Evolutionary conservation across 2,329 filamentous ascomycete species (phyloP), one percentile per base, ranked within the genome.

Genomic region (Podosphaera fusca): DNA sequence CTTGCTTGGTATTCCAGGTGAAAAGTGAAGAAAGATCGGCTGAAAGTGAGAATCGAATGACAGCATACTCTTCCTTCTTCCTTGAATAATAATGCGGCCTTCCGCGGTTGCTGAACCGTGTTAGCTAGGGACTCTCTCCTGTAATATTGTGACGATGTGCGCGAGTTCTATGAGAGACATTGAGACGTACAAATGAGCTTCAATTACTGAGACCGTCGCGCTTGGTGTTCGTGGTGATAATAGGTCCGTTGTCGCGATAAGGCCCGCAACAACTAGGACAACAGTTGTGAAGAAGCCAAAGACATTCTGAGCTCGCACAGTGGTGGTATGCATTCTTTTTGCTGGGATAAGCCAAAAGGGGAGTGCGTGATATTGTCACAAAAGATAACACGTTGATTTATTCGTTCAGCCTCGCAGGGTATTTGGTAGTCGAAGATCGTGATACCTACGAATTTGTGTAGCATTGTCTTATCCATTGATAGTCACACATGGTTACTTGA

Each of bases 251-350:
- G 84, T 73, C 53, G 90, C 89, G 64, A 95, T 86, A 58, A 94
- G 72, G 57, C 77, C 79, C 56, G 81, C 89, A 57, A 95, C 78
- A 58, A 79, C 79, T 67, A 94, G 92, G 58, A 85, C 84, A 61
- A 95, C 88, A 33, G 88, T 94, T 21, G 92, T 96, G 76, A 96
- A 95, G 80, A 94, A 95, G 70, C 92, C 88, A 69, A 98, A 98
- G 69, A 88, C 83, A 72, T 87, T 90, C 71, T 98, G 92, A 63
- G 84, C 70, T 63, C 92, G 86, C 61, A 85, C 87, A 54, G 94
- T 72, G 52, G 84, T 79, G 67, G 87, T 94, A 72, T 95, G 84
- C 92, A 98, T 96, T 29, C 10, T 42, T 42, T 7, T 12, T 7
- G 10, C 10, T 42, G 38, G 38, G 38, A 80, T 85, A 21, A 21